Base-by-base conservation (phyloP, 2,329 filamentous ascomycete genomes). In the Lachnellula hyalina region DNA sequence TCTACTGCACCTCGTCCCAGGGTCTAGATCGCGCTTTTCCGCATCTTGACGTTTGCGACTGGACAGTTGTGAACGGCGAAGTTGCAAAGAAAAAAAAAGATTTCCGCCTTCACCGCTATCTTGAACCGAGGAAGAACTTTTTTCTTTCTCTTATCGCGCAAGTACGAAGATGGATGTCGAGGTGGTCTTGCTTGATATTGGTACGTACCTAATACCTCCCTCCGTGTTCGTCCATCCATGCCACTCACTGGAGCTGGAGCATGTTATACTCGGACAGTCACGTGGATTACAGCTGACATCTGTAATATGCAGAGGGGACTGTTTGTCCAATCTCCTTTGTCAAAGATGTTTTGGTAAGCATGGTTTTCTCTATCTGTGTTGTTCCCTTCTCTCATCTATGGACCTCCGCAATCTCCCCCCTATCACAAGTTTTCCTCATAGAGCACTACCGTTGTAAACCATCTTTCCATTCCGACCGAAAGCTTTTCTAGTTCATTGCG, bases 261-360 rank as follows among this genome's bases (percentile, higher is more conserved):
- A 17, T 15, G 23, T 21, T 41, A 48, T 47, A 32, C 15, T 36
- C 23, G 45, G 28, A 35, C 9, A 40, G 44, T 59, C 55, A 60
- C 56, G 61, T 61, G 60, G 7, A 54, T 7, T 11, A 17, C 11
- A 32, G 58, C 61, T 65, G 58, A 63, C 52, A 52, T 49, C 17
- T 36, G 41, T 45, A 44, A 49, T 38, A 21, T 58, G 47, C 52
- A 92, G 88, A 92, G 79, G 88, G 89, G 60, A 92, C 89, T 49
- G 84, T 92, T 60, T 91, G 87, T 71, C 86, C 87, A 64, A 90
- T 92, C 70, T 89, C 86, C 64, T 92, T 92, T 72, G 89, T 92
- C 72, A 89, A 89, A 74, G 86, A 91, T 70, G 83, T 89, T 61
- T 76, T 92, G 75, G 89, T 92, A 83, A 81, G 87, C 74, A 56